Base-by-base conservation (phyloP, 345 rosid genomes). In the Punica granatum region DNA sequence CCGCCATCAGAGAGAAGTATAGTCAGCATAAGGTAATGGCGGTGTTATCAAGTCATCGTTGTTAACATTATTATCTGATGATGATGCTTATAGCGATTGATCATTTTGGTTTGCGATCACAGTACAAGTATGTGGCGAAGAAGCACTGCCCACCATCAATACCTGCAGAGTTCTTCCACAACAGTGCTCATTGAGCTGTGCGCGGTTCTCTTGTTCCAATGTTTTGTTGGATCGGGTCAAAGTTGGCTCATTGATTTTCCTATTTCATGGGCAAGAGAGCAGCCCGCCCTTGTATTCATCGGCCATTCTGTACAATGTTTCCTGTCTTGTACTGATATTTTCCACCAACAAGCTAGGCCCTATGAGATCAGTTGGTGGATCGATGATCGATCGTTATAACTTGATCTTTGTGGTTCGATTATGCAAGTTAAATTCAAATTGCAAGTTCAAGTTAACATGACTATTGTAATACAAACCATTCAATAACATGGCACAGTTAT, bases 111-210 rank as follows among this genome's bases (percentile, higher is more conserved):
- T 72, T 25, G 13, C 62, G 39, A 6, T 39, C 41, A 31, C 92
- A 92, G 97, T 89, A 86, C 79, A 89, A 93, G 78, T 84, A 75
- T 70, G 97, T 83, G 69, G 90, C 96, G 42, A 93, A 93, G 83
- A 90, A 87, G 80, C 64, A 73, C 70, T 86, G 90, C 75, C 94
- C 96, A 37, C 73, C 88, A 41, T 75, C 87, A 46, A 78, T 93
- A 68, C 96, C 96, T 62, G 67, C 37, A 36, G 91, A 90, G 68
- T 82, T 78, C 72, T 87, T 90, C 86, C 81, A 77, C 71, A 75
- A 74, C 68, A 74, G 68, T 63, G 64, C 59, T 51, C 69, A 35
- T 53, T 70, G 66, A 54, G 54, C 56, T 15, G 65, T 53, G 59
- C 25, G 2, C 58, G 58, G 58, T 5, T 21, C 19, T 23, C 31